Evolutionary conservation across 164 flowering plant species (phyloP).

Genomic region (Piper betle): DNA sequence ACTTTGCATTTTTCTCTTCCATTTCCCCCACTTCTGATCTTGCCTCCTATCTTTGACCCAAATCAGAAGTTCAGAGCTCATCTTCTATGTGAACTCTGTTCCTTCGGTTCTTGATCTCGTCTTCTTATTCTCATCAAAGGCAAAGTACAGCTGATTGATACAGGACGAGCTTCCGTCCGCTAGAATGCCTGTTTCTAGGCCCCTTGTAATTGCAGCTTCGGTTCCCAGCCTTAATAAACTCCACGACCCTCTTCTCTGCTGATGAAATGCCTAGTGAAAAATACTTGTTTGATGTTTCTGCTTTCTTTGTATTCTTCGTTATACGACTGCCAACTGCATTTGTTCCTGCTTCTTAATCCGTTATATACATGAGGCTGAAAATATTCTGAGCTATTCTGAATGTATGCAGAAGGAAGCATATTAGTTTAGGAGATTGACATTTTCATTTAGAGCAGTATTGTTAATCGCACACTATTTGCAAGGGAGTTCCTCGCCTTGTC

Average conservation of each 20-base stretch:
- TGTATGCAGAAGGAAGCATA: too few relatives aligned
- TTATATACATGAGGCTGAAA: too few relatives aligned
- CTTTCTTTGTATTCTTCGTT: background rate
- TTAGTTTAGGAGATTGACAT: too few relatives aligned
- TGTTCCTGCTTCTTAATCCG: background rate
- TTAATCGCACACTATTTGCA: too few relatives aligned
- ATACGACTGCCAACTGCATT: background rate
- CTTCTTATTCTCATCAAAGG: background rate
- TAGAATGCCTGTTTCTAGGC: background rate
- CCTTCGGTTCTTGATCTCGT: too few relatives aligned
- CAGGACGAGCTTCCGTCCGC: background rate
- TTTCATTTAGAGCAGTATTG: too few relatives aligned
- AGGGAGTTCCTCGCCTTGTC: too few relatives aligned
- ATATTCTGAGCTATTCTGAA: too few relatives aligned
- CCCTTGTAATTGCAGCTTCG: background rate
- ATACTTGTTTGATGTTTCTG: background rate
- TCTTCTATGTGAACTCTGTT: too few relatives aligned
- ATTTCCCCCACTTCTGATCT: background rate
- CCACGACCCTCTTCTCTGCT: background rate
- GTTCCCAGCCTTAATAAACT: slow-evolving; percentile 2
- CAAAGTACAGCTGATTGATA: background rate
- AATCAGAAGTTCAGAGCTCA: too few relatives aligned
- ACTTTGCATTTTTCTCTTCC: background rate
- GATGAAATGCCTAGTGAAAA: background rate
- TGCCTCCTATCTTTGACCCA: background rate